These are phyloP conservation scores for Botrytis paeoniae DNA, from an alignment of 2,329 filamentous ascomycete species.

Conservation along the genomic window DNA sequence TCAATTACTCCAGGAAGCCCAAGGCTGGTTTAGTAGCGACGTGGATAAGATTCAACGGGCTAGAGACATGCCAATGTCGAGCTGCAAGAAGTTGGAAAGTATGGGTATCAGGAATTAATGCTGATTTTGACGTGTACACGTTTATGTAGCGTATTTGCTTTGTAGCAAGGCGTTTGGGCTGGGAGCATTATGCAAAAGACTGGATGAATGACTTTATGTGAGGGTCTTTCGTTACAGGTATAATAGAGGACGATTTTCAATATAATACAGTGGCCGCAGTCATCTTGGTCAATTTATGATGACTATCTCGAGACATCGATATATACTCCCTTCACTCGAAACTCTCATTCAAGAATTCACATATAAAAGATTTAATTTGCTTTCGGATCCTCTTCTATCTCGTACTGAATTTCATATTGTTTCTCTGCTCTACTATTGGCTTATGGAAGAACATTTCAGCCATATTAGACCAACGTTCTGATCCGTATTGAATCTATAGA, in stretches of 20 bases:
- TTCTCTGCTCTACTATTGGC: background rate
- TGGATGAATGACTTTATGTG: background rate
- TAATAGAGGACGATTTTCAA: constrained; percentile 11
- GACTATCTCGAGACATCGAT: background rate
- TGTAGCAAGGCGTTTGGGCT: constrained; percentile 33
- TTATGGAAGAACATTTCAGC: background rate
- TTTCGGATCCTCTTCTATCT: background rate
- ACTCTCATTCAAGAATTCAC: background rate
- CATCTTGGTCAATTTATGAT: background rate
- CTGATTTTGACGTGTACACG: constrained; percentile 13
- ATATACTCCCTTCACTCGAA: background rate
- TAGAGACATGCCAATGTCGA: constrained; percentile 56
- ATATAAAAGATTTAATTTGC: background rate
- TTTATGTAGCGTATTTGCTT: constrained; percentile 25
- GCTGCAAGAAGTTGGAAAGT: constrained; percentile 54
- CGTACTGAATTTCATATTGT: background rate
- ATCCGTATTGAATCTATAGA: background rate
- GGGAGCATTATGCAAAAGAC: constrained; percentile 19
- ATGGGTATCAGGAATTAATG: constrained; percentile 40
- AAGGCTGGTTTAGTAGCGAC: constrained; percentile 68
- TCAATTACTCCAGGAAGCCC: constrained; percentile 60
- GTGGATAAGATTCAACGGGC: constrained; percentile 52
- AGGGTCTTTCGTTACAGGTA: background rate
- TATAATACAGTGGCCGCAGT: constrained; percentile 1
- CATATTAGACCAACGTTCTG: background rate